Evolutionary conservation across 2,329 filamentous ascomycete genomes (phyloP).

Genomic region (Colletotrichum tropicale): DNA sequence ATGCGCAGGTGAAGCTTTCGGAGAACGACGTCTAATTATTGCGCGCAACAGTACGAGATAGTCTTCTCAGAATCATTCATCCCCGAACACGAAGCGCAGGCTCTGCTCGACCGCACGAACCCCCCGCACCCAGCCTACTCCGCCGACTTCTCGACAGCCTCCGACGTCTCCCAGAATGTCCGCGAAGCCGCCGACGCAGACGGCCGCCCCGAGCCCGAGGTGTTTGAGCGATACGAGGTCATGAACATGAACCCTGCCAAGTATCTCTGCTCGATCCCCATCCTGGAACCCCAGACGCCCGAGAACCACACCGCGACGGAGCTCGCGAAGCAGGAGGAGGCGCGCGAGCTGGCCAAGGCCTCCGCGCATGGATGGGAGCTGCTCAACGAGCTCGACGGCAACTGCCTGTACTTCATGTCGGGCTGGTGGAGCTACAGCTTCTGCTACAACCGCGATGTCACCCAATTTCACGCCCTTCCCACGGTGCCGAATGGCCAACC

Average conservation of each 20-base stretch:
- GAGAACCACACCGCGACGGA: conserved; percentile 71
- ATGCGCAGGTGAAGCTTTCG: background rate
- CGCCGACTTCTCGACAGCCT: conserved; percentile 43
- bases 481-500: conserved; percentile 70
- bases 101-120: conserved; percentile 53
- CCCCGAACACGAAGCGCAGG: conserved; percentile 70
- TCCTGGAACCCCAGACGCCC: conserved; percentile 61
- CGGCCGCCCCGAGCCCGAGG: conserved; percentile 28
- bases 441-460: conserved; percentile 86
- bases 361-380: conserved; percentile 81
- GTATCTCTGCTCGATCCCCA: conserved; percentile 86
- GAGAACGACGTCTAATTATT: background rate
- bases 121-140: conserved; percentile 42
- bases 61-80: conserved; percentile 76
- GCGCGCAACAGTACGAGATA: conserved; percentile 72
- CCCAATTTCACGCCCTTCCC: conserved; percentile 87
- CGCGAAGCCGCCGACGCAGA: conserved; percentile 38
- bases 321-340: conserved; percentile 74
- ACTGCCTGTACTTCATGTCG: conserved; percentile 80
- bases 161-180: conserved; percentile 40
- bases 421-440: conserved; percentile 98
- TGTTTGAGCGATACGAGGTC: conserved; percentile 67
- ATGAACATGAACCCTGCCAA: conserved; percentile 72
- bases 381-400: conserved; percentile 75
- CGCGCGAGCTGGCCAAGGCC: conserved; percentile 79